Evolutionary conservation across 2,329 filamentous ascomycete species (phyloP), one percentile per base, ranked within the genome.

Genomic region (Xylaria sp.): DNA sequence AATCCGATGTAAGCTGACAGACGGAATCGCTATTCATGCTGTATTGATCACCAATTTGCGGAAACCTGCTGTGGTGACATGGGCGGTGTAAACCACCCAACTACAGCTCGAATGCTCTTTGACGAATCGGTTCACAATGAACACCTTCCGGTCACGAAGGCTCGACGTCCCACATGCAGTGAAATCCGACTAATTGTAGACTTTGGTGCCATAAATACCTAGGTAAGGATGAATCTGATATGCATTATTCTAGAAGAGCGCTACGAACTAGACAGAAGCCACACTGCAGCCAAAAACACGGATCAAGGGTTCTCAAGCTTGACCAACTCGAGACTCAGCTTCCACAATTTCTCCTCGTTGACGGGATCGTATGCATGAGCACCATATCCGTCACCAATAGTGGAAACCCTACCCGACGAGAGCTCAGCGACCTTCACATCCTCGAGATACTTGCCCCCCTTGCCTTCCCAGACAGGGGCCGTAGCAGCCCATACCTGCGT

Each of bases 401-500:
- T 4, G 3, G 47, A 44, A n/a, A 23, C 9, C 10, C 11, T 3
- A 1, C 25, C 47, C n/a, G 29, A 27, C 17, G 29, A 3, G 13
- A 37, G 63, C n/a, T 44, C 59, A 53, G 59, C 73, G 65, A 77
- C 73, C n/a, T 72, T 68, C 64, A 78, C 79, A 60, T 83, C 70
- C 15, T 73, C 73, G 25, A 84, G 66, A 65, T 82, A 84, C 62
- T 72, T 76, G 3, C 80, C 81, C 3, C 81, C 83, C 63, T 75
- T 78, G 2, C 74, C 77, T 69, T 82, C 78, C 73, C 75, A 79
- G 25, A 76, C 76, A 53, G 71, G 74, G 2, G 68, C 74, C 2
- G 80, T 65, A 0, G 79, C 81, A 0, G 79, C 81, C 72, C 75
- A 81, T 0, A 82, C 74, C 3, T 75, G 75, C 9, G 81, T 83